Conservation (phyloP, 352 stramenopile genomes). For the Pythium vanterpoolii region DNA sequence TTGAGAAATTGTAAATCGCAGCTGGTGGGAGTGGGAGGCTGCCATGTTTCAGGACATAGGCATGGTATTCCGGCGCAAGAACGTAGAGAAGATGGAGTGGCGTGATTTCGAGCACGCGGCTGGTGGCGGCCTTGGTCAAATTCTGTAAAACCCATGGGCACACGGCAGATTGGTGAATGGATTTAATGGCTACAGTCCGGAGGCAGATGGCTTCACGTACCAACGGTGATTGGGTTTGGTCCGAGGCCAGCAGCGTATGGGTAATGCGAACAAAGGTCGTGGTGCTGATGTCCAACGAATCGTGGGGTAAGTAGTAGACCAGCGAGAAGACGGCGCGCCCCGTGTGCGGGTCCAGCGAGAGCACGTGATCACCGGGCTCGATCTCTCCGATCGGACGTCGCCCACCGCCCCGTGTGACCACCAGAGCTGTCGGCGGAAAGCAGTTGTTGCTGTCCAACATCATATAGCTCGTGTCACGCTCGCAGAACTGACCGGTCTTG, state of each 20-base stretch:
- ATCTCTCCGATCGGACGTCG: conserved; percentile 32
- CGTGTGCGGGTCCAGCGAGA: conserved; percentile 35
- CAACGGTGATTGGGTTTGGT: not conserved
- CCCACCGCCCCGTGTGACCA: conserved; percentile 27
- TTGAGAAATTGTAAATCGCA: not conserved
- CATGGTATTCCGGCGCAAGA: conserved; percentile 7
- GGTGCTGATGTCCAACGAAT: conserved; percentile 14
- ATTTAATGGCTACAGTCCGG: not conserved
- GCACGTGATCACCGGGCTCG: conserved; percentile 44
- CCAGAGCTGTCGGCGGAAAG: conserved; percentile 48
- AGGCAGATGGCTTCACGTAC: not conserved
- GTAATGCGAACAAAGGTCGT: conserved; percentile 20
- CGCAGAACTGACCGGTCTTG: conserved; percentile 58
- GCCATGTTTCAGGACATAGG: not conserved
- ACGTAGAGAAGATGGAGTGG: conserved; percentile 22
- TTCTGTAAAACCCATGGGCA: conserved; percentile 23
- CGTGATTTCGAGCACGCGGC: conserved; percentile 16
- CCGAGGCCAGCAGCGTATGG: not conserved
- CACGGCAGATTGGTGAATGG: not conserved
- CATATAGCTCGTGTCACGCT: conserved; percentile 42
- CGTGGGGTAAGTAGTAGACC: conserved; percentile 71
- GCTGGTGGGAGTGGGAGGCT: not conserved
- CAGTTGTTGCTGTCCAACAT: conserved; percentile 51
- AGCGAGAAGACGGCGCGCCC: conserved; percentile 38
- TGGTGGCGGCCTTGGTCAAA: not conserved